Percentiles rank a stretch among this genome's conserved stretches.
phyloP scores from a whole-genome alignment of 2,329 filamentous ascomycete species.

The Pyrenophora teres region DNA sequence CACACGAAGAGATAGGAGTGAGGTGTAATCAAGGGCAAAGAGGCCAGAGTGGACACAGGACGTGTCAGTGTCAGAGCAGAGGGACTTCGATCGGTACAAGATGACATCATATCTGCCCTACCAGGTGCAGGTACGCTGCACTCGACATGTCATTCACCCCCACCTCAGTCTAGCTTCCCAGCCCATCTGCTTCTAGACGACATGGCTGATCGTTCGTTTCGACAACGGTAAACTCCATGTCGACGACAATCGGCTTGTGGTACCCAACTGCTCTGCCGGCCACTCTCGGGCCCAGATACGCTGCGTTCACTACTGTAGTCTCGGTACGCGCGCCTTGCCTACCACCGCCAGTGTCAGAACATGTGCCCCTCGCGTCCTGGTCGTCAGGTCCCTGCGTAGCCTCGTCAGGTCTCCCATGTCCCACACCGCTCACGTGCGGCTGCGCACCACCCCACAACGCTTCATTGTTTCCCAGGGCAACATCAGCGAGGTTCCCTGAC shows the following conservation, averaged over 20 bases:
- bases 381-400: conserved; percentile 11
- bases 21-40: conserved; percentile 1
- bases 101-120: conserved; percentile 29
- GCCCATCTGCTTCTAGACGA: no score
- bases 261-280: conserved; percentile 62
- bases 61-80: no score
- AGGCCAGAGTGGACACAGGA: background rate
- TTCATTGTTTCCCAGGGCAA: conserved; percentile 28
- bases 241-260: conserved; percentile 83
- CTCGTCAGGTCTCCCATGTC: conserved; percentile 23
- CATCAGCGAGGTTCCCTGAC: conserved; percentile 26
- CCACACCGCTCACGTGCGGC: conserved; percentile 23
- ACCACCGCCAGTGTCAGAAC: conserved; percentile 5
- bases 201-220: conserved; percentile 16
- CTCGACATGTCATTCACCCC: conserved; percentile 13
- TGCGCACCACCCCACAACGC: conserved; percentile 20
- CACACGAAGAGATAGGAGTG: conserved; percentile 2
- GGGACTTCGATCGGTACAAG: no score
- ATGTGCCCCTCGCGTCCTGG: conserved; percentile 1
- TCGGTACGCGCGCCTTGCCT: conserved; percentile 56
- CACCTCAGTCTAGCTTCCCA: conserved; percentile 4
- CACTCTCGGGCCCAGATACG: conserved; percentile 71
- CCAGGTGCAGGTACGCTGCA: conserved; percentile 14
- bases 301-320: conserved; percentile 80
- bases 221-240: conserved; percentile 69